These are phyloP conservation scores for Coemansia sp. DNA, from an alignment of 192 early-diverging fungal species.

Conservation along the genomic window DNA sequence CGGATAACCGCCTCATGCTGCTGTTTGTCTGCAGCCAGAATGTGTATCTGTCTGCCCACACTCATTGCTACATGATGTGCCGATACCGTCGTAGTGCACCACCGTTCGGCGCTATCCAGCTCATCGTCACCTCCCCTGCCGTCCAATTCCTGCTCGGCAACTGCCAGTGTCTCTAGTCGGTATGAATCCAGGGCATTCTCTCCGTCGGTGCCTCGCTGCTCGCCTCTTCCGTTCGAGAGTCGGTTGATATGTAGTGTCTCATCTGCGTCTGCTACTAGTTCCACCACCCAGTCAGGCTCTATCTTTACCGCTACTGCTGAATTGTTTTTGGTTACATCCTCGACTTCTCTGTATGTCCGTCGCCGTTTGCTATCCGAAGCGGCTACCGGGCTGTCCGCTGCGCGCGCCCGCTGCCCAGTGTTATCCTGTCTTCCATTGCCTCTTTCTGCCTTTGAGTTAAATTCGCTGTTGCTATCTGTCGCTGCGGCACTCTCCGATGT, in stretches of 20 bases:
- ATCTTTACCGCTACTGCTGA: not conserved
- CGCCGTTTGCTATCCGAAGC: conserved; percentile 17
- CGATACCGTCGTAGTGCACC: conserved; percentile 27
- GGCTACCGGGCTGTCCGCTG: not conserved
- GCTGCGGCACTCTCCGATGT: not conserved
- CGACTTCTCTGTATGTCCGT: not conserved
- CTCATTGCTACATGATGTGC: conserved; percentile 32
- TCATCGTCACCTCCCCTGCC: not conserved
- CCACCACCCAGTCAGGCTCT: conserved; percentile 23
- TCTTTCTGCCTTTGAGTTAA: not conserved
- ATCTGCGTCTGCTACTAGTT: conserved; percentile 21
- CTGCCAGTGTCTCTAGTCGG: conserved; percentile 41
- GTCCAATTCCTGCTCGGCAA: conserved; percentile 4
- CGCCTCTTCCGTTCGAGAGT: not conserved
- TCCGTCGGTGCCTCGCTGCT: not conserved
- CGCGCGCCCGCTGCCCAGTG: not conserved
- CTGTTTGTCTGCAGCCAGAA: conserved; percentile 21
- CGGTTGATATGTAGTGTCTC: conserved; percentile 44
- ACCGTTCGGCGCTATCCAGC: not conserved
- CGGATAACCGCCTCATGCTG: conserved; percentile 31
- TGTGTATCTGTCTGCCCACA: conserved; percentile 24
- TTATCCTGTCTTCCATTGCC: not conserved
- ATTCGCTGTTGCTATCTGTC: not conserved
- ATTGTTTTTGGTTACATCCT: not conserved
- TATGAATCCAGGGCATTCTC: conserved; percentile 39